Evolutionary conservation across 73 alveolate species (phyloP), one percentile per base, ranked within the genome.

Genomic region (Paramecium primaurelia): DNA sequence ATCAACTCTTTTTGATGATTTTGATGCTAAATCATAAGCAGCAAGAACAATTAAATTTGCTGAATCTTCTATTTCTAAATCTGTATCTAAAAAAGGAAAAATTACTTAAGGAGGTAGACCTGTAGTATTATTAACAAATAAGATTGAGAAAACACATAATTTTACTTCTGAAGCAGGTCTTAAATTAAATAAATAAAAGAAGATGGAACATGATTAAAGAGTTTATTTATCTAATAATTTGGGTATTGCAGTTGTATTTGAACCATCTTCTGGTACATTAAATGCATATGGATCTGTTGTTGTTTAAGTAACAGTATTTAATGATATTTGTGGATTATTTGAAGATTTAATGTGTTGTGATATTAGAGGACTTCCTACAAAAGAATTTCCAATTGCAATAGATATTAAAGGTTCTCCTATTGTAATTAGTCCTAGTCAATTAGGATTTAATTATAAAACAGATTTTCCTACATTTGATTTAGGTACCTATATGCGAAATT

Each of bases 361-460:
- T 30, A 59, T 89, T 40, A 44, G 88, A 89, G 94, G 94, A 25
- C 26, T 89, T 3, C 91, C 94, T 3, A 64, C 84, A 38, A 71
- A 89, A 32, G 88, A 89, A 49, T 89, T 89, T 85, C 94, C 94
- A 25, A 20, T 89, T 0, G 59, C 51, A 20, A 83, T 71, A 20
- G 94, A 89, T 30, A 83, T 89, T 14, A 89, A 89, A 89, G 94
- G 94, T 0, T 88, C 96, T 40, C 98, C 98, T 3, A 92, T 96
- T 1, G 92, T 96, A 11, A 86, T 96, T 60, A 96, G 97, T 45
- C 94, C 94, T 14, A 86, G 88, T 71, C 88, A 96, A 85, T 95
- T 96, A 4, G 98, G 98, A 22, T 83, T 96, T 25, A 96, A 95
- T 77, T 96, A 96, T 77, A 92, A 88, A 59, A 94, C 97, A 28